These are phyloP conservation scores for Clavispora phyllophila DNA, from an alignment of 805 yeast species.

Conservation along the genomic window DNA sequence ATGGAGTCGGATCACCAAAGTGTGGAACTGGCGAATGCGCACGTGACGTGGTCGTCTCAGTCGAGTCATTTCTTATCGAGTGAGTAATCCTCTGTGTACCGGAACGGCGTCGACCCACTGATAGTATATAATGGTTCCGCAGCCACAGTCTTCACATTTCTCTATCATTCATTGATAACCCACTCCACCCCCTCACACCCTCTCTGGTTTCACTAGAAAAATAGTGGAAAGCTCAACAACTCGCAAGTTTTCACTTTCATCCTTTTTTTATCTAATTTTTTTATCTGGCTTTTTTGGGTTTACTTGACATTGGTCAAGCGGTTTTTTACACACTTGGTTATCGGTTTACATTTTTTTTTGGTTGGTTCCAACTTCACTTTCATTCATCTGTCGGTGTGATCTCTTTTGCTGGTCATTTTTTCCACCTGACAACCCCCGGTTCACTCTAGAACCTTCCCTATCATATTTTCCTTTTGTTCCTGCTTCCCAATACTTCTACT, in stretches of 20 bases:
- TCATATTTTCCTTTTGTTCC: background rate
- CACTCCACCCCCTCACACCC: background rate
- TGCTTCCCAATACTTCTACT: background rate
- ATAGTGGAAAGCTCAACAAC: background rate
- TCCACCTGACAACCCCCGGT: background rate
- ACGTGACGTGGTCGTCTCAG: slow-evolving; percentile 1
- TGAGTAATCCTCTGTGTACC: background rate
- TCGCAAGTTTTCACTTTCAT: background rate
- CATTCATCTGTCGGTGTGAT: background rate
- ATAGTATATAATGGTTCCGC: background rate
- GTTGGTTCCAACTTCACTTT: background rate
- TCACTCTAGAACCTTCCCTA: background rate
- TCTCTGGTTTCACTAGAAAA: background rate
- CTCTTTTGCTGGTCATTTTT: background rate
- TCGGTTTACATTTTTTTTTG: background rate
- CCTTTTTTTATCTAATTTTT: too few species aligned
- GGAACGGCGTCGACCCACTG: background rate
- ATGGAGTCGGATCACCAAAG: too few species aligned
- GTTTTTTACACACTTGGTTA: background rate
- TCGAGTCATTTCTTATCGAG: background rate
- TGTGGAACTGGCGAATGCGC: background rate
- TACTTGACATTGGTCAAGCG: background rate
- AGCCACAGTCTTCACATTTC: background rate
- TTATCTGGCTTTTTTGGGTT: background rate
- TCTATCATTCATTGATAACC: background rate